A percentile compares a stretch with the other conserved stretches of the same genome.
Evolutionary conservation across 352 stramenopile species (phyloP).

Genomic region (Phytophthora quininea): DNA sequence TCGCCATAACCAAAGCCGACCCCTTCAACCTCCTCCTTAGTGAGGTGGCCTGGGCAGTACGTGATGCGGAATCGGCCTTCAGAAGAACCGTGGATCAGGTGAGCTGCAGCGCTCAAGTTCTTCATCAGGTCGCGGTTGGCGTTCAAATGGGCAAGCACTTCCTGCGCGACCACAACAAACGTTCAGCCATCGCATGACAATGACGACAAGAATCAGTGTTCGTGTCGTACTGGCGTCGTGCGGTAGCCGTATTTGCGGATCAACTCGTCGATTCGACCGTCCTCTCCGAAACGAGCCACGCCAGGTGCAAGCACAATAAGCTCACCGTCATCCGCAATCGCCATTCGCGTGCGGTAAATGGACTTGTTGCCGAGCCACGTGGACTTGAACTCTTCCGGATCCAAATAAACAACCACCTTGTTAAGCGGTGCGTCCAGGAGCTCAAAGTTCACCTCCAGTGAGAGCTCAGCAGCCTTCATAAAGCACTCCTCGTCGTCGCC

Average conservation of each 20-base stretch:
- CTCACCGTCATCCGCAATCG: slow-evolving; percentile 94
- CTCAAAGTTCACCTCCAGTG: slow-evolving; percentile 96
- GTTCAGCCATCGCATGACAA: not conserved
- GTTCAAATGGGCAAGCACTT: slow-evolving; percentile 92
- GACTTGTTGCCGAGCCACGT: slow-evolving; percentile 99
- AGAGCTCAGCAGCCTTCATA: slow-evolving; percentile 93
- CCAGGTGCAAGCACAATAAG: slow-evolving; percentile 95
- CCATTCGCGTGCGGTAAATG: slow-evolving; percentile 98
- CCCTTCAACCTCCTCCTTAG: slow-evolving; percentile 91
- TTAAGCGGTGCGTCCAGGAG: slow-evolving; percentile 90
- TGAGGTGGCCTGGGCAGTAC: slow-evolving; percentile 94
- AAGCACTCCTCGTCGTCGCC: slow-evolving; percentile 97
- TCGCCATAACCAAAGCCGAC: slow-evolving; percentile 94
- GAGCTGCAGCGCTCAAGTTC: slow-evolving; percentile 94
- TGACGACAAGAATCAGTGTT: not conserved
- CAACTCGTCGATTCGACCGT: slow-evolving; percentile 93
- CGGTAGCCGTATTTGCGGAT: slow-evolving; percentile 98
- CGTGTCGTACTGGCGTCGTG: slow-evolving; percentile 87
- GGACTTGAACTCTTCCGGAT: slow-evolving; percentile 96
- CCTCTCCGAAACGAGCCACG: slow-evolving; percentile 95
- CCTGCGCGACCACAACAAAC: slow-evolving; percentile 35
- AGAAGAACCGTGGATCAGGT: slow-evolving; percentile 97
- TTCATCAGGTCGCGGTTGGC: slow-evolving; percentile 94
- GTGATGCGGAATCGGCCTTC: slow-evolving; percentile 97
- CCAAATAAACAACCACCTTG: slow-evolving; percentile 97